These are phyloP conservation scores for Wallacemonas sp. DNA, from an alignment of 208 protist genomes.

Conservation along the genomic window DNA sequence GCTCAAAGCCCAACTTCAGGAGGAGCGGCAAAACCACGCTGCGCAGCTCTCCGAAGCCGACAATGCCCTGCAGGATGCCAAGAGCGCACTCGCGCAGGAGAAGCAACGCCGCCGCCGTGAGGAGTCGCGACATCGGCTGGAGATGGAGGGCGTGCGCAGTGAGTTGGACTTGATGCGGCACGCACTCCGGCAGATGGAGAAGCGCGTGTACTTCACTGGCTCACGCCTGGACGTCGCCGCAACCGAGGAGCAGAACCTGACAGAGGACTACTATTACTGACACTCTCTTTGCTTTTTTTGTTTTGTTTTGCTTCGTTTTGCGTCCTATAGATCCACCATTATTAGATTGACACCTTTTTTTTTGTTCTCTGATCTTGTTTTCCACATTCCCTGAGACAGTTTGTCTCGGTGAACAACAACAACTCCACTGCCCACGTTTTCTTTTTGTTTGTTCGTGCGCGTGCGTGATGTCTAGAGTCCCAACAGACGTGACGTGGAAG, in stretches of 20 bases:
- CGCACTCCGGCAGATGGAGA: conserved; percentile 74
- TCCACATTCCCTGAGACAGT: neutral
- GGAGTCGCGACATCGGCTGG: conserved; percentile 60
- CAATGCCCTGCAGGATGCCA: conserved; percentile 15
- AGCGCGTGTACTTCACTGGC: conserved; percentile 61
- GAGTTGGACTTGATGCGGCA: conserved; percentile 81
- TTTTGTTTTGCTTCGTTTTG: conserved; percentile 10
- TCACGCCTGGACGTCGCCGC: conserved; percentile 25
- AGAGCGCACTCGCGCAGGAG: conserved; percentile 22
- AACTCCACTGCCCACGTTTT: neutral
- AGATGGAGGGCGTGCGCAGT: conserved; percentile 68
- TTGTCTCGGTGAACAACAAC: no score
- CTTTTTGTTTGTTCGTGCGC: neutral
- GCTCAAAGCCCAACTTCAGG: conserved; percentile 31
- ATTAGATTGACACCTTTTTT: neutral
- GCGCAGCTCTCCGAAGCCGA: neutral
- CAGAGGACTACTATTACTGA: conserved; percentile 28
- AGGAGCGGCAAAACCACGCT: conserved; percentile 19
- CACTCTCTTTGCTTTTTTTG: conserved; percentile 9
- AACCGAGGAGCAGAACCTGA: conserved; percentile 22
- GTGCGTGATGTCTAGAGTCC: no score
- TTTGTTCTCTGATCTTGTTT: neutral
- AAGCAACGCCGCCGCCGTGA: conserved; percentile 28
- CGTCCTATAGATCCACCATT: neutral
- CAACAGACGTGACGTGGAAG: no score